phyloP scores from a whole-genome alignment of 768 basidiomycete species.

The Tricholomella constricta region DNA sequence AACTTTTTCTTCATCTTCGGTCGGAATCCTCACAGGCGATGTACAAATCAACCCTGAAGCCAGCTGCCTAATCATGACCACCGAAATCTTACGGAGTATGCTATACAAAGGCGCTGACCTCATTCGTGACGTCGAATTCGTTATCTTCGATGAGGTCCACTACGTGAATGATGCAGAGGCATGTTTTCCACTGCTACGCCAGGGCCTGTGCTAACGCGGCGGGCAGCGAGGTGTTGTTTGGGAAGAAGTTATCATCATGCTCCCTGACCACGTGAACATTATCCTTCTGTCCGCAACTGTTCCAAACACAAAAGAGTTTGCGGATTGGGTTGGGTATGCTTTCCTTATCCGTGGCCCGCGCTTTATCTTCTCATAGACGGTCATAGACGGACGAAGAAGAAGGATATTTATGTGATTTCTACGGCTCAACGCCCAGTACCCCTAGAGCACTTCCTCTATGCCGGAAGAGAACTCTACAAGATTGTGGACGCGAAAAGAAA shows the following conservation, averaged over 20 bases:
- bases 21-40: conserved; percentile 97
- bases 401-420: conserved; percentile 98
- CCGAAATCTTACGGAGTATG: conserved; percentile 97
- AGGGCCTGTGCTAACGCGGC: conserved; percentile 4
- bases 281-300: conserved; percentile 97
- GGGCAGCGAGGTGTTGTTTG: conserved; percentile 94
- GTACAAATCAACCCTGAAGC: conserved; percentile 99
- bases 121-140: conserved; percentile 98
- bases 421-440: conserved; percentile 96
- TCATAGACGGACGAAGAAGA: conserved; percentile 93
- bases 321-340: conserved; percentile 97
- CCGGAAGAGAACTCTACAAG: conserved; percentile 90
- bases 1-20: conserved; percentile 87
- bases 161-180: conserved; percentile 99
- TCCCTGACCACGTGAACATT: conserved; percentile 98
- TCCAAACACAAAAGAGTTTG: conserved; percentile 97
- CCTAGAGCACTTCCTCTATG: conserved; percentile 94
- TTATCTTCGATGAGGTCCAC: conserved; percentile 99
- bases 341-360: not conserved
- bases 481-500: conserved; percentile 83
- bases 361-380: conserved; percentile 5
- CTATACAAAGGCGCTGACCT: conserved; percentile 98
- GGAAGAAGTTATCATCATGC: conserved; percentile 99
- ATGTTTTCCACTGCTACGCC: conserved; percentile 7
- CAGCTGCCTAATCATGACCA: conserved; percentile 95